phyloP scores from a whole-genome alignment of 148 eudicot species.

The Rhododendron mucronatum region DNA sequence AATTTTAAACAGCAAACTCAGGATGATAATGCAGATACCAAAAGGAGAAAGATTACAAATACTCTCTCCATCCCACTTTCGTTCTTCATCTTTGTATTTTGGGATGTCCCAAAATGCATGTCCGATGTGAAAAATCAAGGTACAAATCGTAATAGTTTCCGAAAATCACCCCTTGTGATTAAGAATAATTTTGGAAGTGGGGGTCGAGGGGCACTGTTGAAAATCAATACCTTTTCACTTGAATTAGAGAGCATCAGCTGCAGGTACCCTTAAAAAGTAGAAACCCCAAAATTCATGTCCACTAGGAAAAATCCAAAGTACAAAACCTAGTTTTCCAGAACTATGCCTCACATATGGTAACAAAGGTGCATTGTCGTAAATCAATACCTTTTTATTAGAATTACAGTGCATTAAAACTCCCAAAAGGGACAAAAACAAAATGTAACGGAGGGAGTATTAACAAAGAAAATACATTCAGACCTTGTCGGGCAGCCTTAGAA shows the following conservation, averaged over 20 bases:
- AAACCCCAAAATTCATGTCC: not conserved
- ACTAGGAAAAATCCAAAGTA: not conserved
- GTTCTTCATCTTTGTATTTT: not conserved
- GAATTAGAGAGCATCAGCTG: not conserved
- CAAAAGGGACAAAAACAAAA: not conserved
- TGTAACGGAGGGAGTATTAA: not conserved
- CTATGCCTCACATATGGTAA: not conserved
- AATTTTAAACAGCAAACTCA: slow-evolving; percentile 18
- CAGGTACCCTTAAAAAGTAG: not conserved
- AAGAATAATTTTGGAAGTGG: not conserved
- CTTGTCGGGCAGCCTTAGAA: slow-evolving; percentile 85
- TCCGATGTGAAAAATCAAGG: not conserved
- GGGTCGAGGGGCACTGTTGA: not conserved
- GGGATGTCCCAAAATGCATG: not conserved
- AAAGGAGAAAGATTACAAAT: not conserved
- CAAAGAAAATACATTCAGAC: slow-evolving; percentile 28
- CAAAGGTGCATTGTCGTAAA: not conserved
- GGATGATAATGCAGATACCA: slow-evolving; percentile 1
- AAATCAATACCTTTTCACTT: not conserved
- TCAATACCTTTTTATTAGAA: not conserved
- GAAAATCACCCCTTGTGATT: not conserved
- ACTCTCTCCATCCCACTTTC: not conserved
- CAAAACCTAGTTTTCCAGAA: not conserved
- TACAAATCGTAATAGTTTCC: not conserved
- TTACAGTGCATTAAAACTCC: not conserved